A percentile compares a stretch with the other conserved stretches of the same genome.
Evolutionary conservation across 2,329 filamentous ascomycete species (phyloP).

Genomic region (Diaporthe ampelina): DNA sequence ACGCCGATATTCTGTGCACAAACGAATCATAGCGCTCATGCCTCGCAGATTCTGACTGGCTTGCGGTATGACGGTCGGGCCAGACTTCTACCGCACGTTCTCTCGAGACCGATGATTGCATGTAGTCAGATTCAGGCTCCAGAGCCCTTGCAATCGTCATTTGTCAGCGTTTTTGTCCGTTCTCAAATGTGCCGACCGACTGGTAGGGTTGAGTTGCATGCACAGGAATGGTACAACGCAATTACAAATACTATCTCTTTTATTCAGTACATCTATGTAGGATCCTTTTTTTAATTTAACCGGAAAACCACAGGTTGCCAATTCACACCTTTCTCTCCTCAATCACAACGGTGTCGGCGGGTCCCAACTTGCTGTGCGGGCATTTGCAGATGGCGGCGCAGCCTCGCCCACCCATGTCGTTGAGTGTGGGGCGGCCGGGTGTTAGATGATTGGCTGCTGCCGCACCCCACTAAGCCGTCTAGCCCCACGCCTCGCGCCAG

Average conservation of each 20-base stretch:
- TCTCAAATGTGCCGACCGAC: neutral
- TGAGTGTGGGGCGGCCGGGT: neutral
- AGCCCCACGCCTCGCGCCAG: neutral
- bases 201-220: neutral
- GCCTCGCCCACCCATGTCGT: neutral
- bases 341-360: neutral
- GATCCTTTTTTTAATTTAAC: neutral
- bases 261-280: neutral
- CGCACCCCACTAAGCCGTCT: neutral
- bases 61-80: neutral
- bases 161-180: neutral
- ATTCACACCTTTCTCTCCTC: neutral
- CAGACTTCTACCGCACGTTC: neutral
- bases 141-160: neutral
- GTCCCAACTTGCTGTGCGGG: neutral
- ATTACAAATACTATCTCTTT: neutral
- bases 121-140: no score
- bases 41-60: neutral
- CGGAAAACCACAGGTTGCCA: neutral
- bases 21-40: no score
- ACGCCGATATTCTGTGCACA: no score
- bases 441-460: conserved; percentile 15
- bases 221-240: neutral
- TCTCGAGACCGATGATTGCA: neutral
- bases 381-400: neutral